Conservation (phyloP, 257 asterid genomes). For the Knoxia roxburghii region DNA sequence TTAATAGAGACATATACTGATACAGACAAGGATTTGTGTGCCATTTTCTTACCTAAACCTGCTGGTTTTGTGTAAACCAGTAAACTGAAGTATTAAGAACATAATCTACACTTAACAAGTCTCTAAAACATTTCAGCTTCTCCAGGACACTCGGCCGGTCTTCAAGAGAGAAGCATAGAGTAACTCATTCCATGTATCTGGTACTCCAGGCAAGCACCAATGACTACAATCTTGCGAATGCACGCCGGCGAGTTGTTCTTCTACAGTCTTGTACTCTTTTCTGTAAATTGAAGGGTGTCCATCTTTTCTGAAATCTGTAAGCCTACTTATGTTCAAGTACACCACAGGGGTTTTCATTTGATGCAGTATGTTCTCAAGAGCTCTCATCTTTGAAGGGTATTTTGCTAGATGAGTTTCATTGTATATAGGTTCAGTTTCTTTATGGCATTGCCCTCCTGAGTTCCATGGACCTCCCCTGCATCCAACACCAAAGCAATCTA, state of each 20-base stretch:
- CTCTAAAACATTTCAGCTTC: no score
- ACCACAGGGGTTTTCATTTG: slow-evolving; percentile 56
- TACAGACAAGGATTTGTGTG: background rate
- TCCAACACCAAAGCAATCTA: slow-evolving; percentile 12
- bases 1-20: background rate
- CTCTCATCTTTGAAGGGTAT: slow-evolving; percentile 79
- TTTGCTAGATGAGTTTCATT: slow-evolving; percentile 45
- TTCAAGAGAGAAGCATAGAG: slow-evolving; percentile 65
- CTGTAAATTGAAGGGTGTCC: slow-evolving; percentile 86
- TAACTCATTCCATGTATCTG: slow-evolving; percentile 91
- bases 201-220: slow-evolving; percentile 98
- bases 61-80: background rate
- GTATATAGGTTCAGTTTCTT: slow-evolving; percentile 67
- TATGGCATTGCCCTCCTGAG: slow-evolving; percentile 81
- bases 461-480: slow-evolving; percentile 97
- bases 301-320: slow-evolving; percentile 77
- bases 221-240: slow-evolving; percentile 92
- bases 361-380: slow-evolving; percentile 52
- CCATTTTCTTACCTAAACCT: background rate
- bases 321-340: slow-evolving; percentile 70
- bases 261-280: slow-evolving; percentile 40
- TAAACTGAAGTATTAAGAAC: background rate
- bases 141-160: slow-evolving; percentile 51
- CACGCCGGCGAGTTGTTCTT: slow-evolving; percentile 29
- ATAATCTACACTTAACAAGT: no score